A percentile compares a stretch with the other conserved stretches of the same genome.
Conservation (phyloP, 106 monocot species). For the Dendrobium catenatum region DNA sequence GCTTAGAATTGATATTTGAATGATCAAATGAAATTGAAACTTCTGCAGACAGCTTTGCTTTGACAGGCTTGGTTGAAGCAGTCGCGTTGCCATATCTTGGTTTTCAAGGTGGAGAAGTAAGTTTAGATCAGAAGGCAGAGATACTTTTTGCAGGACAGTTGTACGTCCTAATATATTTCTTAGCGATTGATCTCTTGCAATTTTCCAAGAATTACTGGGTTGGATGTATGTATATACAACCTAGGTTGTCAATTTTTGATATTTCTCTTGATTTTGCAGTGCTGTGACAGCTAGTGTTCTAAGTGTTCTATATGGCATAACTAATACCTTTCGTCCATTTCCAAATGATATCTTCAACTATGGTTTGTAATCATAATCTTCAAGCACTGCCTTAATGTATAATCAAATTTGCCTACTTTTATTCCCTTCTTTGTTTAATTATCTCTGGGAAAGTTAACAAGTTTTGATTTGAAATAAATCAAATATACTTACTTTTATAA, state of each 20-base stretch:
- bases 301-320: conserved; percentile 79
- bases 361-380: conserved; percentile 26
- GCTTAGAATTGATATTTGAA: background rate
- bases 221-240: background rate
- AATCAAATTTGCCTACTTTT: background rate
- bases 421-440: background rate
- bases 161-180: conserved; percentile 27
- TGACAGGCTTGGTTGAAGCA: conserved; percentile 72
- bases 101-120: conserved; percentile 43
- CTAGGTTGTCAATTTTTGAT: background rate
- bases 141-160: conserved; percentile 71
- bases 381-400: background rate
- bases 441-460: background rate
- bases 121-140: conserved; percentile 81
- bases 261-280: conserved; percentile 29
- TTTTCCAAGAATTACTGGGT: background rate
- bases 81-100: conserved; percentile 66
- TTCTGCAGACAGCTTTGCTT: conserved; percentile 82
- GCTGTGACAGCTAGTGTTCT: conserved; percentile 59
- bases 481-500: background rate
- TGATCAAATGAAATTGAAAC: conserved; percentile 29
- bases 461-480: background rate
- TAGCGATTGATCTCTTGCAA: background rate
- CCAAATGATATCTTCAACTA: conserved; percentile 83
- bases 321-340: conserved; percentile 65